A percentile compares a stretch with the other conserved stretches of the same genome.
phyloP scores from a whole-genome alignment of 768 basidiomycete genomes.

The Lepiota venenata region DNA sequence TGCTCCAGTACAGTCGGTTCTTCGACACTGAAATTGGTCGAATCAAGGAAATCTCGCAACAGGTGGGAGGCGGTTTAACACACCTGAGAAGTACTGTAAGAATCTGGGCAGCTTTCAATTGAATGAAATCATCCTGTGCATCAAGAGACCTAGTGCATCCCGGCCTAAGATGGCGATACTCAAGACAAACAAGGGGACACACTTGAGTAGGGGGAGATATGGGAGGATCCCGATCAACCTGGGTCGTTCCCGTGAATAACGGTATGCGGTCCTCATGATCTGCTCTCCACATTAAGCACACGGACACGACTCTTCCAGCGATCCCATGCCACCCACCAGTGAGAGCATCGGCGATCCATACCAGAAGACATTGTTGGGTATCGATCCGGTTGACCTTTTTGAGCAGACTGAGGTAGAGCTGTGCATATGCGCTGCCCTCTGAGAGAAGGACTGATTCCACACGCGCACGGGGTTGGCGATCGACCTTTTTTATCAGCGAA shows the following conservation, averaged over 20 bases:
- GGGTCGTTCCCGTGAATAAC: slow-evolving; percentile 60
- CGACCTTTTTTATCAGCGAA: slow-evolving; percentile 84
- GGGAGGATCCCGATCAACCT: slow-evolving; percentile 78
- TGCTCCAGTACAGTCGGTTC: slow-evolving; percentile 43
- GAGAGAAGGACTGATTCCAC: slow-evolving; percentile 75
- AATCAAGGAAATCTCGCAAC: slow-evolving; percentile 7
- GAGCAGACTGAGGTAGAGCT: slow-evolving; percentile 87
- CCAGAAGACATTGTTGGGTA: slow-evolving; percentile 84
- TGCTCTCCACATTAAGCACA: slow-evolving; percentile 22
- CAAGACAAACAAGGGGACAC: slow-evolving; percentile 10
- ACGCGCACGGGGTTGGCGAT: slow-evolving; percentile 72
- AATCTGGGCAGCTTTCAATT: slow-evolving; percentile 85
- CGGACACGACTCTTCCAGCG: not conserved
- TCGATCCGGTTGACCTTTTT: slow-evolving; percentile 81
- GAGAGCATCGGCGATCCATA: slow-evolving; percentile 86
- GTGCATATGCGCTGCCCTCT: slow-evolving; percentile 79
- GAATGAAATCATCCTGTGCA: slow-evolving; percentile 92
- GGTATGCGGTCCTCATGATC: slow-evolving; percentile 88
- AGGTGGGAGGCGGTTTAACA: slow-evolving; percentile 13
- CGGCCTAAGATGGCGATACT: slow-evolving; percentile 3
- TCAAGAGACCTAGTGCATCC: slow-evolving; percentile 60
- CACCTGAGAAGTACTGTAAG: slow-evolving; percentile 83
- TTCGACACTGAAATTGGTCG: slow-evolving; percentile 40
- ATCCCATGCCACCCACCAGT: slow-evolving; percentile 45
- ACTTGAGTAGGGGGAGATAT: slow-evolving; percentile 78